Base-by-base conservation (phyloP, 208 protist species). In the Trypanosoma brucei region DNA sequence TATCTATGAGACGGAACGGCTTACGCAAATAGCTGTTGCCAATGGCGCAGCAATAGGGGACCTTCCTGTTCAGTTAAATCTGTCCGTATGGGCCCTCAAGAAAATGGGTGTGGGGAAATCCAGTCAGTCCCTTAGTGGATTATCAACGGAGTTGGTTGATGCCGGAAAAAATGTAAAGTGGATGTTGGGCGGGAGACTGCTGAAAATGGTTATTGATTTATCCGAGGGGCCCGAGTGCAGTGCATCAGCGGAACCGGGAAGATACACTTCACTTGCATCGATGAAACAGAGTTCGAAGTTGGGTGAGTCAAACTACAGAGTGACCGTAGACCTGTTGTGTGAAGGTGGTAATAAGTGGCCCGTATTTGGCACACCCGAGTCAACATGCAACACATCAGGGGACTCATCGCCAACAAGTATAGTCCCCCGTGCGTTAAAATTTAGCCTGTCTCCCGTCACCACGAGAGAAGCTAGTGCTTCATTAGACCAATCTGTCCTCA, bases 151-250 rank as follows among this genome's bases (percentile, higher is more conserved):
- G 36, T 35, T 59, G 11, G 22, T 13, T 5, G 13, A 40, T 30
- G 39, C 35, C 5, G 65, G 51, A 6, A 8, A 3, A 0, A 65
- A 60, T 40, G 57, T 50, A 3, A 53, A 52, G 31, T 65, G 57
- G 65, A 51, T 45, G 33, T 50, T 70, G 37, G 51, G 57, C 30
- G 35, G 34, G n/a, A 46, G 0, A 9, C 6, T 62, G 39, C 45
- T 65, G 14, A 54, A 34, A 9, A 54, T 72, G 3, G 4, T 37
- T 46, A 56, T 72, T 56, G 67, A 72, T 40, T 55, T 72, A 7
- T 66, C 67, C 0, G 42, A 50, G 31, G 67, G 54, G 14, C 67
- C 59, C 14, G 22, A 56, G 14, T 36, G 48, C 5, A 62, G 52
- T 48, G 22, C n/a, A 36, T 36, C 22, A 1, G 39, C 31, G 4